A percentile compares a stretch with the other conserved stretches of the same genome.
Evolutionary conservation across 257 asterid species (phyloP).

Genomic region (Capsicum chinense): DNA sequence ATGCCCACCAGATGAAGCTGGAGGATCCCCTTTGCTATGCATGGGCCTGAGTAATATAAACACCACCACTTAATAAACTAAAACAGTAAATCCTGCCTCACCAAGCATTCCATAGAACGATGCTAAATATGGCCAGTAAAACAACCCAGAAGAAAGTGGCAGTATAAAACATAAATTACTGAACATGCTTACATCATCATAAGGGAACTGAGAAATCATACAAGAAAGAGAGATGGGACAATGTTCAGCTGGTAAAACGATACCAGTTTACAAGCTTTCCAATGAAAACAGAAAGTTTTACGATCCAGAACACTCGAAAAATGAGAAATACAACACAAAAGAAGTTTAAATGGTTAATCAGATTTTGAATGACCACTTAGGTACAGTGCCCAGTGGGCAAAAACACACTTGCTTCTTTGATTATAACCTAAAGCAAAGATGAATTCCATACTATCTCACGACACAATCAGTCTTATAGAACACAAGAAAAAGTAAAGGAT

Average conservation of each 20-base stretch:
- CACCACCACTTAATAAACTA: slow-evolving; percentile 40
- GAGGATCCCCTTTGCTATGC: slow-evolving; percentile 52
- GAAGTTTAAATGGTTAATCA: slow-evolving; percentile 9
- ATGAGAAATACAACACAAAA: not conserved
- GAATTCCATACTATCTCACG: not conserved
- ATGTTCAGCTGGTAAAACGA: slow-evolving; percentile 8
- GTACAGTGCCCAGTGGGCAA: not conserved
- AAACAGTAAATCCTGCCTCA: slow-evolving; percentile 31
- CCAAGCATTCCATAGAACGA: slow-evolving; percentile 35
- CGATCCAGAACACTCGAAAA: not conserved
- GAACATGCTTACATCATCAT: not conserved
- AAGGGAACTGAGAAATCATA: not conserved
- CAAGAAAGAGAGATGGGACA: not conserved
- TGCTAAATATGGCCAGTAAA: slow-evolving; percentile 21
- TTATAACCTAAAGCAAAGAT: slow-evolving; percentile 15
- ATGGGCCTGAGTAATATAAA: slow-evolving; percentile 54
- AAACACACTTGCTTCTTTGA: not conserved
- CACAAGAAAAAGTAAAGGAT: slow-evolving; percentile 2
- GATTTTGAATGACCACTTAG: not conserved
- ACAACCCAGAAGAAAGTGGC: slow-evolving; percentile 12
- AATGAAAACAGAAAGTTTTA: not conserved
- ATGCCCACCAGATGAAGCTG: slow-evolving; percentile 54
- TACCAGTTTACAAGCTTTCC: not conserved
- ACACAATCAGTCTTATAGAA: not conserved
- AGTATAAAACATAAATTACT: slow-evolving; percentile 3